Evolutionary conservation across 2,329 filamentous ascomycete species (phyloP), one percentile per base, ranked within the genome.

Genomic region (Chaetoscypha palmicola): DNA sequence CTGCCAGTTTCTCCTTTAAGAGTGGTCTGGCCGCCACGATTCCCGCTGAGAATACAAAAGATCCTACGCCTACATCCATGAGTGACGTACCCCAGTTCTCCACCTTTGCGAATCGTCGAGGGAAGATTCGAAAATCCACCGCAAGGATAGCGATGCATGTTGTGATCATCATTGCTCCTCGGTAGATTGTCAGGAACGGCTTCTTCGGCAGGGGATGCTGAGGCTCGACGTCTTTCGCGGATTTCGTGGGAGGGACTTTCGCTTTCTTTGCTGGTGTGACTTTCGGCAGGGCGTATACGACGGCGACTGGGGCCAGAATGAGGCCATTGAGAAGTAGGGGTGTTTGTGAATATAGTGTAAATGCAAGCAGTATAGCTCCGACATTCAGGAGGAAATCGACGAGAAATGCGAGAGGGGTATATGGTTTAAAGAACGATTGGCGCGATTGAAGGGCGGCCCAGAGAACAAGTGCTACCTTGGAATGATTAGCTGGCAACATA

Each of bases 21-120:
- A 89, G 73, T 1, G 86, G 80, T 14, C 91, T 77, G 11, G 90
- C 89, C 28, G 86, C 89, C n/a, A 97, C 88, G 24, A 96, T 71
- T 17, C 92, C 92, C 12, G 85, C 86, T 2, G 89, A 89, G 66
- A 95, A 98, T 57, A 98, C 92, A 67, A 98, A 98, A 10, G 90
- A 95, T 21, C 92, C 92, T 37, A 98, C 92, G 38, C 92, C 92
- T 58, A 97, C 73, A 62, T 98, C 92, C 92, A 98, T 98, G 49
- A 98, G 69, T n/a, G 91, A 97, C 1, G 91, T 96, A 43, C 92
- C 92, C 88, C 92, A 98, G n/a, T 87, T 96, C 66, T 98, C 92
- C 2, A 94, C 92, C 69, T 98, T 98, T 45, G 89, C 92, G 62
- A 97, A 97, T 23, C 92, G 83, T 21, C 92, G 79, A 2, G 92